Percentiles rank a stretch among this genome's conserved stretches.
Evolutionary conservation across 208 protist genomes (phyloP).

Genomic region (Leptomonas pyrrhocoris): DNA sequence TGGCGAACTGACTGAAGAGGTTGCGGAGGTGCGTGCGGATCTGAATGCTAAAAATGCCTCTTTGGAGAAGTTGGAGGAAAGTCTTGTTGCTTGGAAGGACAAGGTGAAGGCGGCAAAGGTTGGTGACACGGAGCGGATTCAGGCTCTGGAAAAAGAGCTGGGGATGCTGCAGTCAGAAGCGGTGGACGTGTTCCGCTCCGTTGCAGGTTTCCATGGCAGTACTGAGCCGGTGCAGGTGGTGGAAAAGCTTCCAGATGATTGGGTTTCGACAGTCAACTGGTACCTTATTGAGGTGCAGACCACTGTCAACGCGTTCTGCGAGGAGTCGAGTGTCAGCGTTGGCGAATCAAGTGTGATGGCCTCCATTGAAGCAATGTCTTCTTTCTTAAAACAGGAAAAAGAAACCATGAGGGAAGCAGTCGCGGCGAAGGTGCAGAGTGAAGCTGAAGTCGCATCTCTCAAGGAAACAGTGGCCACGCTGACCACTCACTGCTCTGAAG

Average conservation of each 20-base stretch:
- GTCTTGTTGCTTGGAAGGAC: slow-evolving; percentile 54
- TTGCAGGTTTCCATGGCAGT: background rate
- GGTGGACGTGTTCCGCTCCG: background rate
- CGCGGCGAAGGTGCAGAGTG: background rate
- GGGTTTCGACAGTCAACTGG: background rate
- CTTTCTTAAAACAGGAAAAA: background rate
- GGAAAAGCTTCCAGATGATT: slow-evolving; percentile 1
- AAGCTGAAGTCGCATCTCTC: slow-evolving; percentile 3
- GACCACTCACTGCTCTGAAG: background rate
- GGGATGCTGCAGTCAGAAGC: background rate
- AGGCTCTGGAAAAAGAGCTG: slow-evolving; percentile 14
- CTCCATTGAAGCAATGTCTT: background rate
- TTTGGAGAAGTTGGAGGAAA: slow-evolving; percentile 24
- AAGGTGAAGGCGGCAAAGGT: slow-evolving; percentile 65
- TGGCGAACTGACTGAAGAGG: background rate
- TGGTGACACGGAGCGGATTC: slow-evolving; percentile 40
- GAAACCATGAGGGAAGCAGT: background rate
- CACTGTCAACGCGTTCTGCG: background rate
- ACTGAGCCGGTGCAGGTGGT: background rate
- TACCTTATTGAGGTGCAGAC: slow-evolving; percentile 5
- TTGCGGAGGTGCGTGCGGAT: background rate
- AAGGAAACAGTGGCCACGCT: background rate
- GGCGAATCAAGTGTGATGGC: background rate
- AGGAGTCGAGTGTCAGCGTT: background rate
- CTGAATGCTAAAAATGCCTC: slow-evolving; percentile 2